A percentile compares a stretch with the other conserved stretches of the same genome.
Conservation (phyloP, 441 rosid species). For the Bocquillonia castaneifolia region DNA sequence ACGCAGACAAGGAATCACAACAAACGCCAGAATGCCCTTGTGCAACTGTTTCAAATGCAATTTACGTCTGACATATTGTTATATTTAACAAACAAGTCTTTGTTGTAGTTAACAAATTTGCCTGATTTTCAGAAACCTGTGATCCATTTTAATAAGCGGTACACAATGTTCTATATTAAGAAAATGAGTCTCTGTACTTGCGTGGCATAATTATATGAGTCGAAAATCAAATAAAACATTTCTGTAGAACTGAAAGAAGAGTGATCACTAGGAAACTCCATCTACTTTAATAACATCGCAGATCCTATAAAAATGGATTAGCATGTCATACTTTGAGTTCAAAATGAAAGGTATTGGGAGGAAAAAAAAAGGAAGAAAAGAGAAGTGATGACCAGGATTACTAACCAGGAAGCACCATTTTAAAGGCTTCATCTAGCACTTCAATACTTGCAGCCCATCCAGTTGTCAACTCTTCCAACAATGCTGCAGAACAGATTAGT, state of each 20-base stretch:
- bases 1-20: background rate
- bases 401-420: conserved; percentile 87
- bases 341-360: background rate
- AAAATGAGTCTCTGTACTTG: background rate
- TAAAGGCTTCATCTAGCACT: conserved; percentile 59
- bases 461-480: conserved; percentile 76
- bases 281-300: background rate
- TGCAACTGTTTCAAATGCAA: background rate
- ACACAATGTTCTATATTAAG: background rate
- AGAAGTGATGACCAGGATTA: background rate
- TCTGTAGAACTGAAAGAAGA: too few species aligned
- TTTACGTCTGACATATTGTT: background rate
- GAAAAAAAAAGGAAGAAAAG: background rate
- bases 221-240: background rate
- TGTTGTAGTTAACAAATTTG: background rate
- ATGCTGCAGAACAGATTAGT: conserved; percentile 68
- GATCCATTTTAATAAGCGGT: background rate
- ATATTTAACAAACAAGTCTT: background rate
- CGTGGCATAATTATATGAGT: background rate
- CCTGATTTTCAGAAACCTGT: background rate
- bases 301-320: background rate
- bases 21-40: background rate
- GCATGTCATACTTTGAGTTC: background rate
- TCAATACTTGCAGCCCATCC: conserved; percentile 61
- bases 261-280: background rate